Percentiles rank a stretch among this genome's conserved stretches.
These are phyloP conservation scores for Microsporum canis DNA, from an alignment of 2,329 filamentous ascomycete genomes.

Conservation along the genomic window DNA sequence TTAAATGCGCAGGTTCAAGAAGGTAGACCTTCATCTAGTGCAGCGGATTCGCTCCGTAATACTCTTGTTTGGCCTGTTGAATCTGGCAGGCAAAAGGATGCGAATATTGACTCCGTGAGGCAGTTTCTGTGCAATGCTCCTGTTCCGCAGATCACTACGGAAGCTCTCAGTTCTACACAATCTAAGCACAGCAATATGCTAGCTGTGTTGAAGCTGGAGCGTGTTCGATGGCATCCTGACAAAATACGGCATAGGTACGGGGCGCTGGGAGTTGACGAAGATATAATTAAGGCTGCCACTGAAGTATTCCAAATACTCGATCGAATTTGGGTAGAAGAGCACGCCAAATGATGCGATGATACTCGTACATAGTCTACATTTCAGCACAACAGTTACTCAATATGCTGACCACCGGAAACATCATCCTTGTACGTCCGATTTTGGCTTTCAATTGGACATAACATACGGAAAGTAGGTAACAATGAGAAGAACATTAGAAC, in stretches of 20 bases:
- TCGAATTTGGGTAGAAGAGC: conserved; percentile 59
- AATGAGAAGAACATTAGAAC: not conserved
- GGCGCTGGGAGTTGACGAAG: conserved; percentile 54
- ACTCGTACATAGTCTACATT: not conserved
- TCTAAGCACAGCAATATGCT: conserved; percentile 26
- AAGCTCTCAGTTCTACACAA: not conserved
- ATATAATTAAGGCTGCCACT: conserved; percentile 67
- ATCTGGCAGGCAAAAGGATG: conserved; percentile 46
- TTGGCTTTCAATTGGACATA: not conserved
- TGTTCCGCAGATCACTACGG: not conserved
- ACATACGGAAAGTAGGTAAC: not conserved
- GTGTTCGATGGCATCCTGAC: conserved; percentile 92
- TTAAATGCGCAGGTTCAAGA: conserved; percentile 25
- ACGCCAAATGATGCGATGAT: not conserved
- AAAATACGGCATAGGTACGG: conserved; percentile 89
- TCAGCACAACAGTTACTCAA: not conserved
- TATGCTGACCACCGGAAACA: not conserved
- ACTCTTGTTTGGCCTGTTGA: conserved; percentile 63
- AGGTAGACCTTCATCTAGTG: conserved; percentile 9
- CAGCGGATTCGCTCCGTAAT: conserved; percentile 23
- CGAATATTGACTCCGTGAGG: conserved; percentile 51
- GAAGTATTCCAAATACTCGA: conserved; percentile 88
- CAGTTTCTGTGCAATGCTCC: conserved; percentile 56
- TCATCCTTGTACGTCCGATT: not conserved
- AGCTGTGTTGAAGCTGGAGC: conserved; percentile 62